Percentiles rank a stretch among this genome's conserved stretches.
Evolutionary conservation across 345 rosid genomes (phyloP).

Genomic region (Hibiscus tridactylites): DNA sequence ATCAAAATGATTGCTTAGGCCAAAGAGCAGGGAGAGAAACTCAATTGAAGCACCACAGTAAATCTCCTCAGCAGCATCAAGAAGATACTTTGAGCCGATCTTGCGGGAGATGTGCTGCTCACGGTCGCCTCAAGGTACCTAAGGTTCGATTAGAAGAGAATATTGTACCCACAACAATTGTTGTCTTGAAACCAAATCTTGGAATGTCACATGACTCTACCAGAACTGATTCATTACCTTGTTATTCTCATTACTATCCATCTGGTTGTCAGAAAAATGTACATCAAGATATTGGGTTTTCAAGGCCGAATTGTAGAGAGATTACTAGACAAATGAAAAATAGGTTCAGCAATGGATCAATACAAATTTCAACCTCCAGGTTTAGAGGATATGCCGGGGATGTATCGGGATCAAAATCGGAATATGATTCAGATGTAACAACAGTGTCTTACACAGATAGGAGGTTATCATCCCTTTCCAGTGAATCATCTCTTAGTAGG

Average conservation of each 20-base stretch:
- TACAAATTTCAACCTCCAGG: constrained; percentile 36
- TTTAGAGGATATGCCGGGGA: constrained; percentile 70
- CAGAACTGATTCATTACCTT: constrained; percentile 39
- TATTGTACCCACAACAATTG: constrained; percentile 60
- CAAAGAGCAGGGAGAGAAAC: constrained; percentile 37
- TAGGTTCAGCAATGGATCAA: constrained; percentile 28
- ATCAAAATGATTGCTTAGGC: constrained; percentile 18
- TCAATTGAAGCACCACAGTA: constrained; percentile 20
- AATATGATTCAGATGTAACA: constrained; percentile 50
- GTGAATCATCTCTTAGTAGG: constrained; percentile 63
- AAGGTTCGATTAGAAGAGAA: constrained; percentile 35
- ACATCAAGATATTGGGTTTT: constrained; percentile 32
- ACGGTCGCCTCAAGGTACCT: constrained; percentile 21
- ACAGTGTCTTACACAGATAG: constrained; percentile 36
- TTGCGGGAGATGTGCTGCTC: constrained; percentile 24
- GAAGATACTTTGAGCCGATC: constrained; percentile 23
- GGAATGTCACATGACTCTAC: constrained; percentile 44
- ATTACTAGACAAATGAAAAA: constrained; percentile 58
- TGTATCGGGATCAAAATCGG: constrained; percentile 60
- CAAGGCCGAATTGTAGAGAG: constrained; percentile 45
- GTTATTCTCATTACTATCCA: constrained; percentile 37
- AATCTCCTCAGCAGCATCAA: constrained; percentile 24
- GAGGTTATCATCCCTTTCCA: constrained; percentile 38
- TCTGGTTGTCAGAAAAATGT: constrained; percentile 44
- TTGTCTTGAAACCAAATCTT: constrained; percentile 77